phyloP scores from a whole-genome alignment of 2,329 filamentous ascomycete species.

The Trichoderma sp. region DNA sequence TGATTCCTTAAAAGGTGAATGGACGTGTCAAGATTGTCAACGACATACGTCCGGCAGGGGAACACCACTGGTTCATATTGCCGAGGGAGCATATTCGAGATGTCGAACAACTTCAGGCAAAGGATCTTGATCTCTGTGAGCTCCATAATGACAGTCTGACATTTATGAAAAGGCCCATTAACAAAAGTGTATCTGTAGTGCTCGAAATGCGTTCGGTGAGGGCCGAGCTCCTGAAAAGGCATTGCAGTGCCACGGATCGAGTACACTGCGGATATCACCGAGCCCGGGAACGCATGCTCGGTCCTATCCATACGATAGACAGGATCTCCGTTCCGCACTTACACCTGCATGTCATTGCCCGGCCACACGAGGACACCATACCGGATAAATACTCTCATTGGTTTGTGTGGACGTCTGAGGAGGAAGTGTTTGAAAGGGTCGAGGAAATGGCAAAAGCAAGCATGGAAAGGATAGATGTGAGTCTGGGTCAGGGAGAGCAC shows the following conservation, averaged over 20 bases:
- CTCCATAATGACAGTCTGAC: no score
- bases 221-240: neutral
- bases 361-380: neutral
- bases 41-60: neutral
- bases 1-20: neutral
- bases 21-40: neutral
- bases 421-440: conserved; percentile 31
- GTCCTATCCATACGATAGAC: conserved; percentile 19
- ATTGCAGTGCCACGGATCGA: neutral
- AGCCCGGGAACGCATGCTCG: neutral
- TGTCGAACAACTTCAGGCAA: neutral
- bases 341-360: conserved; percentile 29
- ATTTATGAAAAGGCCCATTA: neutral
- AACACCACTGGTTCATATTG: conserved; percentile 12
- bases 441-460: neutral
- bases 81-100: conserved; percentile 2
- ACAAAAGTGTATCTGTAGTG: neutral
- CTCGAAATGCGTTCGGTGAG: neutral
- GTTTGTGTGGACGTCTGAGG: conserved; percentile 29
- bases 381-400: conserved; percentile 27
- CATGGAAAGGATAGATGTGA: no score
- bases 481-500: no score
- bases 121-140: neutral
- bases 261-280: conserved; percentile 22
- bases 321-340: conserved; percentile 28